These are phyloP conservation scores for Papiliotrema flavescens DNA, from an alignment of 1,284 basidiomycete genomes.

Conservation along the genomic window DNA sequence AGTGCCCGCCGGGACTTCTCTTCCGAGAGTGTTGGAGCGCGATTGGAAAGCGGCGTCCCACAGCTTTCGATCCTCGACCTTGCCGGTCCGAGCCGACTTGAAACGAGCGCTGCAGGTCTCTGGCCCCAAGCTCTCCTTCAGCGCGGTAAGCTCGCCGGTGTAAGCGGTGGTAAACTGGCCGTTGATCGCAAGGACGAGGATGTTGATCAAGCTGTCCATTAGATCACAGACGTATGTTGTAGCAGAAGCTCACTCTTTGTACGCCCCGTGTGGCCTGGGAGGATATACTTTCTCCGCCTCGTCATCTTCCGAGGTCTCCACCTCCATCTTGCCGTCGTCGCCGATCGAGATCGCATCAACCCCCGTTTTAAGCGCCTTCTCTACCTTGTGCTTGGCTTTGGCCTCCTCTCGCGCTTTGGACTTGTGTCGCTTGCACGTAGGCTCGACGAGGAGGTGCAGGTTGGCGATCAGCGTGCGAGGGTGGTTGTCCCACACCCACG, in stretches of 20 bases:
- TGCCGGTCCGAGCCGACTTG: neutral
- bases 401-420: constrained; percentile 16
- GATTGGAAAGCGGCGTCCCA: neutral
- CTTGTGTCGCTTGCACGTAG: constrained; percentile 23
- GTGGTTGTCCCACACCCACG: constrained; percentile 32
- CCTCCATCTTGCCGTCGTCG: constrained; percentile 2
- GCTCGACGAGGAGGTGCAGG: constrained; percentile 27
- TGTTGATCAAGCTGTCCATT: constrained; percentile 17
- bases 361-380: constrained; percentile 4
- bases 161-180: constrained; percentile 20
- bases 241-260: constrained; percentile 24
- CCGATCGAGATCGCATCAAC: constrained; percentile 12
- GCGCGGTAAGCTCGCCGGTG: constrained; percentile 6
- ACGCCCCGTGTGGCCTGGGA: constrained; percentile 30
- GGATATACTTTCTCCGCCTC: constrained; percentile 18
- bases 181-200: constrained; percentile 29
- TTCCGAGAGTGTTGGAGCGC: neutral
- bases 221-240: neutral
- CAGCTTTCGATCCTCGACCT: neutral
- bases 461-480: constrained; percentile 31
- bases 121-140: constrained; percentile 23
- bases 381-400: constrained; percentile 5
- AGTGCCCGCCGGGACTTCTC: too few relatives aligned
- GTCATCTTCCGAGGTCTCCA: constrained; percentile 11
- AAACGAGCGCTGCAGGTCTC: neutral